phyloP scores from a whole-genome alignment of 805 yeast species.

The Isabelozyma pseudorhagii region DNA sequence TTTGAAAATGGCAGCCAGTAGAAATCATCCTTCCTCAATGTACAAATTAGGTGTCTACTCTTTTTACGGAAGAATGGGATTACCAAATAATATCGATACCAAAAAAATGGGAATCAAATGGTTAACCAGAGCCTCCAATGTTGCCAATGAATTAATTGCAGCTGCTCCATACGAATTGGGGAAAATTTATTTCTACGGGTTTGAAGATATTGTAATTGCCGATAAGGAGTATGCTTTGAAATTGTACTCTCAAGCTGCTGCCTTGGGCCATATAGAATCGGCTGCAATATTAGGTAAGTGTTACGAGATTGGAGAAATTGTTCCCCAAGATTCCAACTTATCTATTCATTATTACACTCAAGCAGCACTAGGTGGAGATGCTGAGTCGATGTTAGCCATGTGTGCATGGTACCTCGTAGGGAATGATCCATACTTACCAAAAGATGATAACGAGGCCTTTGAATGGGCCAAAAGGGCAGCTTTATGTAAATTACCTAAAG shows the following conservation, averaged over 20 bases:
- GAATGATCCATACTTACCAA: conserved; percentile 73
- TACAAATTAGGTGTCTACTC: conserved; percentile 85
- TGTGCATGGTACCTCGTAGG: conserved; percentile 98
- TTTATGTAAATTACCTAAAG: conserved; percentile 66
- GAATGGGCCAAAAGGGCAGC: conserved; percentile 95
- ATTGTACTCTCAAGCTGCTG: conserved; percentile 83
- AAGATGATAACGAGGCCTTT: conserved; percentile 81
- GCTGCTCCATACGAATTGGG: conserved; percentile 96
- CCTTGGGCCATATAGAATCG: conserved; percentile 78
- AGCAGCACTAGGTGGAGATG: conserved; percentile 86
- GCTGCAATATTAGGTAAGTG: conserved; percentile 76
- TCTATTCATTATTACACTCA: conserved; percentile 91
- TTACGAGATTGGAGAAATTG: conserved; percentile 76
- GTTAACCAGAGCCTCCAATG: conserved; percentile 82
- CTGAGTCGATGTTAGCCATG: conserved; percentile 85
- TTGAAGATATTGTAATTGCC: conserved; percentile 78
- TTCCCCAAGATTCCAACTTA: conserved; percentile 76
- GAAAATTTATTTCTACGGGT: conserved; percentile 78
- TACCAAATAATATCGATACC: conserved; percentile 61
- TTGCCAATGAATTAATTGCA: conserved; percentile 77
- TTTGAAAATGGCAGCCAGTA: conserved; percentile 80
- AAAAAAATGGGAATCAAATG: conserved; percentile 89
- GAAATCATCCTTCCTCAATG: conserved; percentile 97
- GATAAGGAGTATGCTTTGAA: conserved; percentile 84
- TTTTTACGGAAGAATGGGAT: conserved; percentile 81